Evolutionary conservation across 1,284 basidiomycete genomes (phyloP).

Genomic region (Tylopilus orsonianus): DNA sequence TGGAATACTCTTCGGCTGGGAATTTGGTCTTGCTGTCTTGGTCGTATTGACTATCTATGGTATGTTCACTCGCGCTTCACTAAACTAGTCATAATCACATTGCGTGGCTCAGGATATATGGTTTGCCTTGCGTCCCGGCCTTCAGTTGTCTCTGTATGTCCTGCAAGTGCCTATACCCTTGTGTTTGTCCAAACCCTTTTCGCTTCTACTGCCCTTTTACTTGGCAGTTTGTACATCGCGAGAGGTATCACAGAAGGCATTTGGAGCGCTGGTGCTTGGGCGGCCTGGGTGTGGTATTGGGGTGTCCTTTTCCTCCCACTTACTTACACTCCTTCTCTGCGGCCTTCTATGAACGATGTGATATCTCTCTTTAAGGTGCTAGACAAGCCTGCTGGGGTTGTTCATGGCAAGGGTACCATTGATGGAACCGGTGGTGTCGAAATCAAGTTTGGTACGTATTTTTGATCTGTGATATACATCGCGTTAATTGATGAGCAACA

Average conservation of each 20-base stretch:
- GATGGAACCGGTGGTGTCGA: constrained; percentile 73
- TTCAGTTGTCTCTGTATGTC: constrained; percentile 8
- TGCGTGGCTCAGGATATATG: constrained; percentile 12
- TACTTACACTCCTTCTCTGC: constrained; percentile 24
- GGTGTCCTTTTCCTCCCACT: constrained; percentile 28
- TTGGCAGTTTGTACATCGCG: constrained; percentile 53
- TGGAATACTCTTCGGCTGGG: constrained; percentile 64
- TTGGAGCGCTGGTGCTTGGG: constrained; percentile 33
- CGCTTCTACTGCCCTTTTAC: constrained; percentile 72
- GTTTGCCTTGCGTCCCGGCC: constrained; percentile 14
- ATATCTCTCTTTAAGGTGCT: constrained; percentile 61
- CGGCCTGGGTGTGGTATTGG: constrained; percentile 34
- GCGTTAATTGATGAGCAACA: constrained; percentile 29
- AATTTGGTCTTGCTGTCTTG: constrained; percentile 69
- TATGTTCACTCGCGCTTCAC: constrained; percentile 34
- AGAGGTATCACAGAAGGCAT: constrained; percentile 31
- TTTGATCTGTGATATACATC: background rate
- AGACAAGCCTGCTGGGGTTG: constrained; percentile 77
- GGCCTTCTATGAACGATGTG: constrained; percentile 12
- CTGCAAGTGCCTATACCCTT: constrained; percentile 46
- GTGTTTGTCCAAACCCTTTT: constrained; percentile 81
- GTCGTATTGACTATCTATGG: constrained; percentile 76
- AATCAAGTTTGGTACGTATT: constrained; percentile 75
- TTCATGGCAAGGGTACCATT: constrained; percentile 76
- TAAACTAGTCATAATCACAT: background rate